A percentile compares a stretch with the other conserved stretches of the same genome.
These are phyloP conservation scores for Cardiospermum halicacabum DNA, from an alignment of 345 rosid genomes.

Conservation along the genomic window DNA sequence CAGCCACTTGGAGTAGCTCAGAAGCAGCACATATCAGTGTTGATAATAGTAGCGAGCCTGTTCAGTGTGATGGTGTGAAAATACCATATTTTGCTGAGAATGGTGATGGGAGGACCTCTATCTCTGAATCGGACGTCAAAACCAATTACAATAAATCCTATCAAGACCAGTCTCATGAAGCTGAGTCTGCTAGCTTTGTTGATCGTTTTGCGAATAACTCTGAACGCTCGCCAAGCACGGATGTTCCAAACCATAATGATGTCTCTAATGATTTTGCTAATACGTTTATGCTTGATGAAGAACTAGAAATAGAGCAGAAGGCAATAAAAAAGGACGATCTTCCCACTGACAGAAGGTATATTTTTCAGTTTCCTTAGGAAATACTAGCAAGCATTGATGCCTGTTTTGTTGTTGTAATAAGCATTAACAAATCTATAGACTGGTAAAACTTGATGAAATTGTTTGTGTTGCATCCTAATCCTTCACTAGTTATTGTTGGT, in stretches of 20 bases:
- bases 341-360: conserved; percentile 54
- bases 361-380: neutral
- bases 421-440: neutral
- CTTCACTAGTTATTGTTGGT: neutral
- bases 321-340: conserved; percentile 37
- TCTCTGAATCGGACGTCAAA: conserved; percentile 23
- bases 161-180: conserved; percentile 23
- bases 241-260: conserved; percentile 35
- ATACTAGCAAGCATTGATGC: neutral
- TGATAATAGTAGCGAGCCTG: conserved; percentile 15
- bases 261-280: conserved; percentile 62
- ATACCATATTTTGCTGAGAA: conserved; percentile 14
- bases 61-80: conserved; percentile 17
- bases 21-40: conserved; percentile 8
- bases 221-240: conserved; percentile 23
- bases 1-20: conserved; percentile 15
- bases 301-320: conserved; percentile 80
- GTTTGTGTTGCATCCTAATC: neutral
- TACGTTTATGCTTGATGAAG: conserved; percentile 95
- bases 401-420: neutral
- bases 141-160: conserved; percentile 8
- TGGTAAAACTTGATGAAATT: neutral
- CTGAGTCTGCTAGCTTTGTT: conserved; percentile 30
- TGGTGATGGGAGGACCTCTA: conserved; percentile 13
- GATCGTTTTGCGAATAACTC: conserved; percentile 20